phyloP scores from a whole-genome alignment of 176 grass and related monocot species.

The Ensete glaucum region DNA sequence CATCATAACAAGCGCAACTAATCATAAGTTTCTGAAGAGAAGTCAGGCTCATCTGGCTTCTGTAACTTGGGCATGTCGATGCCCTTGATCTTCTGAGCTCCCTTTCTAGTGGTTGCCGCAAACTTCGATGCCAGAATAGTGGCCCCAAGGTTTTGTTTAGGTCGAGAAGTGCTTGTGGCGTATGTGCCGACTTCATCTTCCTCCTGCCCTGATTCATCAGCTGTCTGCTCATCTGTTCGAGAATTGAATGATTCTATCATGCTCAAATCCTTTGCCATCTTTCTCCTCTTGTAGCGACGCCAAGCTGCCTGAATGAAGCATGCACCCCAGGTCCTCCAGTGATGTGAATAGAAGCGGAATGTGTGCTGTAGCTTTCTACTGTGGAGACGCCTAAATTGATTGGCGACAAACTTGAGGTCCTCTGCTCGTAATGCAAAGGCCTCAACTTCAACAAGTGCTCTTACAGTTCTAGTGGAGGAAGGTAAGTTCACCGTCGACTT shows the following conservation, averaged over 20 bases:
- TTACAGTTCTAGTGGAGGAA: slow-evolving; percentile 74
- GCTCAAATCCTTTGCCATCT: slow-evolving; percentile 58
- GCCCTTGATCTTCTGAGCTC: slow-evolving; percentile 40
- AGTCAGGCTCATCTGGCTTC: slow-evolving; percentile 88
- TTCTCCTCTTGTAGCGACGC: slow-evolving; percentile 67
- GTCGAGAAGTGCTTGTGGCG: slow-evolving; percentile 1
- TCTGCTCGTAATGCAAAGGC: slow-evolving; percentile 73
- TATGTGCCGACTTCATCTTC: slow-evolving; percentile 20
- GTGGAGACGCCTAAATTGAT: slow-evolving; percentile 86
- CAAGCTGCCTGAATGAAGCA: slow-evolving; percentile 94
- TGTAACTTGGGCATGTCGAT: slow-evolving; percentile 42
- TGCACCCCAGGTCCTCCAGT: slow-evolving; percentile 82
- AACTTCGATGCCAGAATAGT: slow-evolving; percentile 42
- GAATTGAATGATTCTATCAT: slow-evolving; percentile 78
- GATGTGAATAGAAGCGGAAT: slow-evolving; percentile 68
- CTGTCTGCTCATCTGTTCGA: slow-evolving; percentile 14
- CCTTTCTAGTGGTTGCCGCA: slow-evolving; percentile 45
- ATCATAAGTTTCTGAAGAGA: slow-evolving; percentile 64
- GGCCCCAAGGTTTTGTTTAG: slow-evolving; percentile 39
- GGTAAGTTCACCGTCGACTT: slow-evolving; percentile 64
- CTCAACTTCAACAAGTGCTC: slow-evolving; percentile 72
- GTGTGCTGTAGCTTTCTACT: slow-evolving; percentile 89
- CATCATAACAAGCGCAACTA: slow-evolving; percentile 7
- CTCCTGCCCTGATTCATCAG: slow-evolving; percentile 36
- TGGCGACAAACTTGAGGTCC: slow-evolving; percentile 93